Conservation (phyloP, 2,329 filamentous ascomycete species). For the Microsporum ferrugineum region DNA sequence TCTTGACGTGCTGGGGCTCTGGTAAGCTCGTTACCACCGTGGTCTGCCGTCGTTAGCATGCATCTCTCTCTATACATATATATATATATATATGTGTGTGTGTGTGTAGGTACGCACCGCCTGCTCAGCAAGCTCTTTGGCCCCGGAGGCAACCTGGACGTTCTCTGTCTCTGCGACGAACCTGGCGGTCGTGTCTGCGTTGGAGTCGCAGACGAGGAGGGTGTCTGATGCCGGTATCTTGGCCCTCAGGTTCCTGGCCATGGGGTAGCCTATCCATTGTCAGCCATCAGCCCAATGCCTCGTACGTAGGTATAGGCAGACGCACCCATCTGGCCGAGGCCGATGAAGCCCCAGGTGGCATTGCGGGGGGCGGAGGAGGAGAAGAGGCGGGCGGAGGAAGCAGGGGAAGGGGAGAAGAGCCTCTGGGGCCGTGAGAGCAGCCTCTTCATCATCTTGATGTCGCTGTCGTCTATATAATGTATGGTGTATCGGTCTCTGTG, state of each 20-base stretch:
- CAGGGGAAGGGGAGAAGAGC: neutral
- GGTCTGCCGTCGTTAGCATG: constrained; percentile 45
- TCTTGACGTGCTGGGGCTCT: constrained; percentile 75
- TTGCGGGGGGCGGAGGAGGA: constrained; percentile 36
- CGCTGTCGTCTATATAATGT: neutral
- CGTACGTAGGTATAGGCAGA: constrained; percentile 9
- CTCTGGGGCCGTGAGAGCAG: neutral
- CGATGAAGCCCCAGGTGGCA: constrained; percentile 49
- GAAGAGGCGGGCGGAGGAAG: constrained; percentile 26
- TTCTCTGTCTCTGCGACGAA: constrained; percentile 46
- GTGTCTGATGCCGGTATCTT: constrained; percentile 54
- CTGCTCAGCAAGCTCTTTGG: constrained; percentile 54
- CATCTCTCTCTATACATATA: neutral
- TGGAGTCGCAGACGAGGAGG: constrained; percentile 55
- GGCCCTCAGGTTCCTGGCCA: constrained; percentile 59
- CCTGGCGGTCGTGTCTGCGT: constrained; percentile 43
- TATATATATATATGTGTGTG: neutral
- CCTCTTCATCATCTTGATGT: neutral
- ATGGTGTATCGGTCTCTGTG: too few species aligned
- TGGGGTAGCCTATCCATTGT: constrained; percentile 51
- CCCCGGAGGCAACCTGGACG: constrained; percentile 46
- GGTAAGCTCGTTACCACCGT: constrained; percentile 81
- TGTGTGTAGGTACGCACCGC: constrained; percentile 43
- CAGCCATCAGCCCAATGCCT: neutral
- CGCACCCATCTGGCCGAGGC: constrained; percentile 50